phyloP scores from a whole-genome alignment of 441 rosid genomes.

The Melastoma candidum region DNA sequence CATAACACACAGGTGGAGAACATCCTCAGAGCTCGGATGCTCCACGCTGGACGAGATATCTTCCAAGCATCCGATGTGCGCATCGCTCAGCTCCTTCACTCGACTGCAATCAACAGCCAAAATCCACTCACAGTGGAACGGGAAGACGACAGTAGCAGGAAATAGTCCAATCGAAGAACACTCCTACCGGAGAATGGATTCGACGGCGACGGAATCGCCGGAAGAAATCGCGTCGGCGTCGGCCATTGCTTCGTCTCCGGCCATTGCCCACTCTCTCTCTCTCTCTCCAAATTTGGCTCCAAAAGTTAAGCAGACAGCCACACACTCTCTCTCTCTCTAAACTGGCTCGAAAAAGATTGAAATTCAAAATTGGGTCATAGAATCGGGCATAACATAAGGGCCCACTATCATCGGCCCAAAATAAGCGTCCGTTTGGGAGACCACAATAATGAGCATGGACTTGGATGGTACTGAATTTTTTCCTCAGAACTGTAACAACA shows the following conservation, averaged over 20 bases:
- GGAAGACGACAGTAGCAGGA: background rate
- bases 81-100: slow-evolving; percentile 42
- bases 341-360: too few relatives aligned
- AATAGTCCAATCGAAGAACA: background rate
- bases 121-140: background rate
- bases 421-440: too few relatives aligned
- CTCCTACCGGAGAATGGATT: slow-evolving; percentile 42
- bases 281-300: too few relatives aligned
- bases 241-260: slow-evolving; percentile 20
- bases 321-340: too few relatives aligned
- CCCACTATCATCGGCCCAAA: too few relatives aligned
- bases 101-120: slow-evolving; percentile 31
- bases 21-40: slow-evolving; percentile 24
- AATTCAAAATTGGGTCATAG: too few relatives aligned
- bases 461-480: too few relatives aligned
- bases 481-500: too few relatives aligned
- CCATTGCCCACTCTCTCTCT: slow-evolving; percentile 4
- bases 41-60: slow-evolving; percentile 11
- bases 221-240: slow-evolving; percentile 20
- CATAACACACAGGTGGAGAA: slow-evolving; percentile 37
- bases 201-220: slow-evolving; percentile 8
- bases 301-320: too few relatives aligned
- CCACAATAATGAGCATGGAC: too few relatives aligned
- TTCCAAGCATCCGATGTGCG: slow-evolving; percentile 22
- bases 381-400: too few relatives aligned